Conservation (phyloP, 2,329 filamentous ascomycete genomes). For the Penicillium sp. region DNA sequence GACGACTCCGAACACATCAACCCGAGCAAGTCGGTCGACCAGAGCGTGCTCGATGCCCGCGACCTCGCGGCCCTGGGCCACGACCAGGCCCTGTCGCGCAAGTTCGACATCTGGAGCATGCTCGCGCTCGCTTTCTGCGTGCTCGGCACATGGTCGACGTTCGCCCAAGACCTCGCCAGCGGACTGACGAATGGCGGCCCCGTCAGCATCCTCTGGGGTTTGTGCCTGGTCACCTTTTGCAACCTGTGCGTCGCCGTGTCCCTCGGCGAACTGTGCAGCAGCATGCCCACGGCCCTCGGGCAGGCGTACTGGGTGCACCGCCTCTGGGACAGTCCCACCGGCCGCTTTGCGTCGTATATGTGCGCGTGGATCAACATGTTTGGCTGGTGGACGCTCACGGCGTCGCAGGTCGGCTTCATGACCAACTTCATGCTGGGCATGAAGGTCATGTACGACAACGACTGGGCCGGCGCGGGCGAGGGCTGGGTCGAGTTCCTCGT, state of each 20-base stretch:
- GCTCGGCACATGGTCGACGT: slow-evolving; percentile 56
- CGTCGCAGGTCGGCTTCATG: slow-evolving; percentile 57
- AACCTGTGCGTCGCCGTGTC: slow-evolving; percentile 54
- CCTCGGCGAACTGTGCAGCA: slow-evolving; percentile 54
- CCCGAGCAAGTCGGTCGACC: slow-evolving; percentile 19
- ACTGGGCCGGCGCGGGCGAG: slow-evolving; percentile 43
- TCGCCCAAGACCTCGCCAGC: slow-evolving; percentile 51
- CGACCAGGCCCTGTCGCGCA: slow-evolving; percentile 40
- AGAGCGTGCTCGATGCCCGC: slow-evolving; percentile 38
- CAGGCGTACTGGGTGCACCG: slow-evolving; percentile 57
- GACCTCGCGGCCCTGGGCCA: slow-evolving; percentile 42
- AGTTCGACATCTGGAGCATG: slow-evolving; percentile 56
- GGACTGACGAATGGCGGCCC: slow-evolving; percentile 55
- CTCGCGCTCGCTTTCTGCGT: slow-evolving; percentile 56
- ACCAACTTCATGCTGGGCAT: slow-evolving; percentile 56
- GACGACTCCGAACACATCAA: slow-evolving; percentile 5
- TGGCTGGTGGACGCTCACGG: slow-evolving; percentile 56
- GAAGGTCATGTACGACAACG: slow-evolving; percentile 50
- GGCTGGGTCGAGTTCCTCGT: slow-evolving; percentile 56
- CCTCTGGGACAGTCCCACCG: slow-evolving; percentile 36
- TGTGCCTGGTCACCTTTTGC: slow-evolving; percentile 51
- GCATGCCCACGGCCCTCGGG: slow-evolving; percentile 58
- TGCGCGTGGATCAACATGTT: slow-evolving; percentile 60
- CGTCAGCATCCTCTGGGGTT: slow-evolving; percentile 54
- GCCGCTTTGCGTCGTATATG: slow-evolving; percentile 53